These are phyloP conservation scores for Geotrichum carabidarum DNA, from an alignment of 1,139 yeast genomes.

Conservation along the genomic window DNA sequence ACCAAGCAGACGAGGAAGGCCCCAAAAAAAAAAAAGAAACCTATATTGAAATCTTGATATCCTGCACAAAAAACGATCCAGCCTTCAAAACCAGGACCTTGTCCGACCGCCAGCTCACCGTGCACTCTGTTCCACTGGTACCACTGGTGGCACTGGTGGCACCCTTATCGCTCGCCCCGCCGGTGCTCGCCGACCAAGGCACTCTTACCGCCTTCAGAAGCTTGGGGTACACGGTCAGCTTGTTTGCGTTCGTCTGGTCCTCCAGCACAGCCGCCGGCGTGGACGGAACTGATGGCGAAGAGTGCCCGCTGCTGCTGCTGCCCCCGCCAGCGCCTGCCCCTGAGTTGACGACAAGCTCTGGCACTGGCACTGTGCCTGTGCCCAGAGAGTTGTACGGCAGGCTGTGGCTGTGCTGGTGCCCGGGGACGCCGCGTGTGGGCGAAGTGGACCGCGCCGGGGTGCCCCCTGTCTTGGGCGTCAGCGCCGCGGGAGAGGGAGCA, in stretches of 20 bases:
- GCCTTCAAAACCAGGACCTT: background rate
- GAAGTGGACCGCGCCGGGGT: background rate
- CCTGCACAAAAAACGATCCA: background rate
- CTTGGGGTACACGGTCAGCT: constrained; percentile 12
- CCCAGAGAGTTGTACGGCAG: background rate
- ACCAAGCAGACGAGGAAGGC: background rate
- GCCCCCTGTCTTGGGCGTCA: background rate
- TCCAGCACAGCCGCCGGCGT: constrained; percentile 7
- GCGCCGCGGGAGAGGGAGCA: background rate
- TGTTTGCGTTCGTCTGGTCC: constrained; percentile 8
- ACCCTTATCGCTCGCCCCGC: background rate
- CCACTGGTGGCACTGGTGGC: background rate
- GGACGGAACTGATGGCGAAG: background rate
- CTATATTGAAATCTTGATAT: background rate
- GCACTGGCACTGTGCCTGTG: background rate
- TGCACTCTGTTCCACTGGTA: background rate
- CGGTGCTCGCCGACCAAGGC: too few species aligned
- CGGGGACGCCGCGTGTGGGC: background rate
- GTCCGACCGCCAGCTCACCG: constrained; percentile 2
- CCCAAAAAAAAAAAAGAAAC: background rate
- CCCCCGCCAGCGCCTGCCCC: background rate
- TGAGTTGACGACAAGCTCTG: too few species aligned
- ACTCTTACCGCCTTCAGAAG: background rate
- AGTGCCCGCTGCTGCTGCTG: background rate
- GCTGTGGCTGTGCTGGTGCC: too few species aligned